phyloP scores from a whole-genome alignment of 805 yeast species.

The Starmerella floricola region DNA sequence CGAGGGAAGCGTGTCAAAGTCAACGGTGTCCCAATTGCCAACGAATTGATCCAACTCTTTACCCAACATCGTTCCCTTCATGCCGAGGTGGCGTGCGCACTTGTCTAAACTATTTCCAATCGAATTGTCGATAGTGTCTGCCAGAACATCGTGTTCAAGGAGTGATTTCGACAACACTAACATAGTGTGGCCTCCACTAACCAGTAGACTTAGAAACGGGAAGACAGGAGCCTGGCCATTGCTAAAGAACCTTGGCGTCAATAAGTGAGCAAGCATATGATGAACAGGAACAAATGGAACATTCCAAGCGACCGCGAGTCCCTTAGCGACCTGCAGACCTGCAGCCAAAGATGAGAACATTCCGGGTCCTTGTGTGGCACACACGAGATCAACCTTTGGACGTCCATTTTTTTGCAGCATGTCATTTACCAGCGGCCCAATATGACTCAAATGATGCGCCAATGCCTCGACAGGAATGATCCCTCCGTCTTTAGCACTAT shows the following conservation, averaged over 20 bases:
- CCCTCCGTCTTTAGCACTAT: conserved; percentile 63
- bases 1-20: conserved; percentile 14
- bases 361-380: conserved; percentile 94
- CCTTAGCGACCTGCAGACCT: conserved; percentile 76
- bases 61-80: conserved; percentile 75
- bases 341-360: conserved; percentile 81
- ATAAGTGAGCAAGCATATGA: conserved; percentile 89
- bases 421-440: conserved; percentile 41
- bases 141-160: conserved; percentile 55
- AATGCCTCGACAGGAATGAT: conserved; percentile 79
- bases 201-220: conserved; percentile 64
- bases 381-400: conserved; percentile 47
- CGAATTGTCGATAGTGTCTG: conserved; percentile 75
- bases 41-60: conserved; percentile 59
- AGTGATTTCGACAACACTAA: conserved; percentile 55
- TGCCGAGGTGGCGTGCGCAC: conserved; percentile 75
- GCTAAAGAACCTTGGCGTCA: conserved; percentile 46
- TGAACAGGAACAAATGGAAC: conserved; percentile 80
- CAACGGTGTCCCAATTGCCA: conserved; percentile 24
- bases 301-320: conserved; percentile 65
- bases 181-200: conserved; percentile 93
- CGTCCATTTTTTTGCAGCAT: conserved; percentile 30
- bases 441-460: conserved; percentile 52
- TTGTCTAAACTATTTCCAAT: conserved; percentile 90
- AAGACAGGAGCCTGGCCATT: conserved; percentile 49